Conservation (phyloP, 164 flowering plant genomes). For the Litsea cubeba region DNA sequence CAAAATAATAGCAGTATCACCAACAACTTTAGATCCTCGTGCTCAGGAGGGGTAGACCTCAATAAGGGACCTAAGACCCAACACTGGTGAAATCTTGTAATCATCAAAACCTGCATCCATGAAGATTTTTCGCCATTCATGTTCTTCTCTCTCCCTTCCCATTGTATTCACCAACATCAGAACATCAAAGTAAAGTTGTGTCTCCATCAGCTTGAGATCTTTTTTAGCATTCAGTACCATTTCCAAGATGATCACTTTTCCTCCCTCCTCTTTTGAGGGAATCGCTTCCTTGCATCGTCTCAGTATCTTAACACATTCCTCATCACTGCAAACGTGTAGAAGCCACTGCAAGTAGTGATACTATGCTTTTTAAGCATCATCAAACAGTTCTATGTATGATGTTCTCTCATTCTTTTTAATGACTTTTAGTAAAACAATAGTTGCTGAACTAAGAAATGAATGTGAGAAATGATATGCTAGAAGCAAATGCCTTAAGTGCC, state of each 20-base stretch:
- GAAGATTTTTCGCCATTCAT: constrained; percentile 6
- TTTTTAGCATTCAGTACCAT: constrained; percentile 17
- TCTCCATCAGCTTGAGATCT: neutral
- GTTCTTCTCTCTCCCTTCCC: constrained; percentile 5
- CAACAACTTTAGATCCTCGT: too few species aligned
- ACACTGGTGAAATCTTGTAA: constrained; percentile 8
- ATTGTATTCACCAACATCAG: neutral
- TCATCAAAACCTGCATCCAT: constrained; percentile 18
- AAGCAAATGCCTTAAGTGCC: too few species aligned
- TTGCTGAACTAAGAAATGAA: too few species aligned
- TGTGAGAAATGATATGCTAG: too few species aligned
- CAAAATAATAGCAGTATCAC: too few species aligned
- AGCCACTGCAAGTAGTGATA: neutral
- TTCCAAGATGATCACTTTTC: constrained; percentile 44
- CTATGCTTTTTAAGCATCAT: neutral
- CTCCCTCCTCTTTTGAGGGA: constrained; percentile 14
- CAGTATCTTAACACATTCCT: constrained; percentile 33
- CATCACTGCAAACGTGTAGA: constrained; percentile 38
- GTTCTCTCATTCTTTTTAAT: too few species aligned
- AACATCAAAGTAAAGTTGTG: constrained; percentile 4
- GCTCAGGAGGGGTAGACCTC: constrained; percentile 6
- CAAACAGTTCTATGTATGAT: too few species aligned
- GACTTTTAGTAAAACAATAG: too few species aligned
- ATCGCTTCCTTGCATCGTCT: constrained; percentile 41
- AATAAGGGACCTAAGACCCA: constrained; percentile 9